Conservation (phyloP, 2,329 filamentous ascomycete species). For the Ceratocystis variospora region DNA sequence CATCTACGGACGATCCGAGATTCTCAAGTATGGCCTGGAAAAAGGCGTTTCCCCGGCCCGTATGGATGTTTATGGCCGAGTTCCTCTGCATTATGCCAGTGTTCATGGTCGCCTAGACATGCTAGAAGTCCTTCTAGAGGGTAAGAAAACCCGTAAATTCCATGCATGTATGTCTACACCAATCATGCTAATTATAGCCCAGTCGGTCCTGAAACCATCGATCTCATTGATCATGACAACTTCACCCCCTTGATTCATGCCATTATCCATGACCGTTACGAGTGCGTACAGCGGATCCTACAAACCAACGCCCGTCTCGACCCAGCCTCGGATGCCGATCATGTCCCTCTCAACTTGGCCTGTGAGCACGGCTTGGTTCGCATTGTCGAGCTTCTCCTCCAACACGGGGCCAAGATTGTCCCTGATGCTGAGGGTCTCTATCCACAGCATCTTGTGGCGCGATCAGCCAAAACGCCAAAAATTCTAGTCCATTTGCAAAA, state of each 20-base stretch:
- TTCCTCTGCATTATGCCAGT: conserved; percentile 89
- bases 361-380: conserved; percentile 82
- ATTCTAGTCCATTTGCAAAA: conserved; percentile 67
- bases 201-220: conserved; percentile 61
- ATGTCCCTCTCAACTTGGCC: conserved; percentile 85
- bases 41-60: conserved; percentile 63
- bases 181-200: conserved; percentile 2
- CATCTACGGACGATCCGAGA: conserved; percentile 73
- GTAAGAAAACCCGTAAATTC: conserved; percentile 28
- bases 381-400: conserved; percentile 73
- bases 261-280: conserved; percentile 73
- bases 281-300: conserved; percentile 68
- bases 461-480: conserved; percentile 69
- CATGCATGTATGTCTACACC: not conserved
- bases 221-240: conserved; percentile 88
- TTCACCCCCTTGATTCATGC: conserved; percentile 92
- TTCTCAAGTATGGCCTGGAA: conserved; percentile 62
- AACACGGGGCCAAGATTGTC: conserved; percentile 67
- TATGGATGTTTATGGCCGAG: conserved; percentile 84
- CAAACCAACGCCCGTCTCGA: conserved; percentile 70
- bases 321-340: conserved; percentile 71
- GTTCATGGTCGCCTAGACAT: conserved; percentile 84
- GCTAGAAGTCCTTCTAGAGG: conserved; percentile 57
- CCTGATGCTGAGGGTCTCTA: conserved; percentile 92
- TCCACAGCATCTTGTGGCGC: conserved; percentile 90